Conservation (phyloP, 768 basidiomycete genomes). For the Pleurotus djamor region DNA sequence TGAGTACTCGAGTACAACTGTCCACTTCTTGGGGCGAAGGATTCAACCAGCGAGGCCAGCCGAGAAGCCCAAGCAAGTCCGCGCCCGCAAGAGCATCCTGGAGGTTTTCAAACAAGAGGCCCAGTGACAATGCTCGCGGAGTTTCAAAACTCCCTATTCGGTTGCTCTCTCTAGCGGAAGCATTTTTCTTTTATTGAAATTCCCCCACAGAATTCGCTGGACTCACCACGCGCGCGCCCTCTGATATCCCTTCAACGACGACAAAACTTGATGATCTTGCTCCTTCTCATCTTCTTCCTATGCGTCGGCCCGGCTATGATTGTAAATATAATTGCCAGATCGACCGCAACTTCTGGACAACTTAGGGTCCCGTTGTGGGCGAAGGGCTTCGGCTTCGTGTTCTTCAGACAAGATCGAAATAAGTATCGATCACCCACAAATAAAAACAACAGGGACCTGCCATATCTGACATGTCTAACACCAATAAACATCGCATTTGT, state of each 20-base stretch:
- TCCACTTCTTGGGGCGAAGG: background rate
- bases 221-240: no score
- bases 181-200: background rate
- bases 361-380: background rate
- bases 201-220: no score
- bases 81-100: background rate
- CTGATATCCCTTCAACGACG: no score
- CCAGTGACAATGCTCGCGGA: background rate
- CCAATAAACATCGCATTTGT: background rate
- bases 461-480: background rate
- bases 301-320: background rate
- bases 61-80: background rate
- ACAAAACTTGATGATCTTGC: no score
- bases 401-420: background rate
- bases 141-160: background rate
- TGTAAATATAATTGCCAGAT: background rate
- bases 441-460: constrained; percentile 3
- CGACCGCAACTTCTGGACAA: background rate
- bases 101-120: no score
- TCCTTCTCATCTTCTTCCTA: no score
- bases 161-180: background rate
- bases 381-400: background rate
- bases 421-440: background rate
- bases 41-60: background rate
- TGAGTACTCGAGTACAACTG: background rate